Conservation (phyloP, 1,139 yeast species). For the Magnusiomyces suaveolens region DNA sequence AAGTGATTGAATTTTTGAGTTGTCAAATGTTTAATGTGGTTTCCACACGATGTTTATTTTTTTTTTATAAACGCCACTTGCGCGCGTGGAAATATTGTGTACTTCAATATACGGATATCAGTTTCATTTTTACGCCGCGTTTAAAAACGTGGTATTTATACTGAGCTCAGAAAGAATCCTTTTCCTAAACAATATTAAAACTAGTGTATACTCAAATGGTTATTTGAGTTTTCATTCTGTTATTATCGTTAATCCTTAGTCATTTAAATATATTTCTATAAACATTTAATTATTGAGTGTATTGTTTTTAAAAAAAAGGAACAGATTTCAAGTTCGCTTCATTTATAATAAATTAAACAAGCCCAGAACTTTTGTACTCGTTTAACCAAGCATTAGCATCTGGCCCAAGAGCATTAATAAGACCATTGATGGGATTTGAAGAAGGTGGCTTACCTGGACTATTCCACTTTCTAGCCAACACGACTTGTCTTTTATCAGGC, state of each 20-base stretch:
- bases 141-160: no score
- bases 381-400: constrained; percentile 28
- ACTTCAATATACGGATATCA: background rate
- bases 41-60: background rate
- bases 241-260: no score
- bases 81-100: background rate
- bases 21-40: background rate
- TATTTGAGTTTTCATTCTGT: no score
- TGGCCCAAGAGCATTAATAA: constrained; percentile 25
- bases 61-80: background rate
- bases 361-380: constrained; percentile 23
- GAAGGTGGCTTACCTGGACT: constrained; percentile 18
- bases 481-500: constrained; percentile 21
- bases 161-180: no score
- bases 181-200: no score
- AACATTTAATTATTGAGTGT: no score
- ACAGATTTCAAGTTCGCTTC: no score
- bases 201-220: no score
- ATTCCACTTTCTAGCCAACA: constrained; percentile 26
- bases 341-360: constrained; percentile 16
- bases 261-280: no score
- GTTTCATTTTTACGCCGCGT: background rate
- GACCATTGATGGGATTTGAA: constrained; percentile 17
- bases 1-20: background rate
- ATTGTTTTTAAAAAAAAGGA: no score